Percentiles rank a stretch among this genome's conserved stretches.
Evolutionary conservation across 345 rosid species (phyloP).

Genomic region (Eucalyptus guilfoylei): DNA sequence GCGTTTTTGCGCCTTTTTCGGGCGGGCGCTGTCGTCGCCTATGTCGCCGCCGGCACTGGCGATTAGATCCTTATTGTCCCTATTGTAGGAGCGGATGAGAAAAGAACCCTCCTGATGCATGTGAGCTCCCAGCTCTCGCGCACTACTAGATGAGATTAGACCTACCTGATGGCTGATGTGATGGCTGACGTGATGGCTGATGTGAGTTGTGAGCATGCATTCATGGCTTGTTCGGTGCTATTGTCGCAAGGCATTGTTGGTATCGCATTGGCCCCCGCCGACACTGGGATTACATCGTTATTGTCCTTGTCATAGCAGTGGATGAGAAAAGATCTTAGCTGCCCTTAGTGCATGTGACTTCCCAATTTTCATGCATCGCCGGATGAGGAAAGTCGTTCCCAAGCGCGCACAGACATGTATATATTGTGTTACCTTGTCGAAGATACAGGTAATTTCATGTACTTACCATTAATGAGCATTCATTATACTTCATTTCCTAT

Average conservation of each 20-base stretch:
- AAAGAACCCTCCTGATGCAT: not conserved
- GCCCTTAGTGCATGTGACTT: too few species aligned
- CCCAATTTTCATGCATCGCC: too few species aligned
- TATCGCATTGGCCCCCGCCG: too few species aligned
- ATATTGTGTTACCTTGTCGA: not conserved
- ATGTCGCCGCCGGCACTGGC: not conserved
- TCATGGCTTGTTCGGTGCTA: not conserved
- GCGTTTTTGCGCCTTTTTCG: not conserved
- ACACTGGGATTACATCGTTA: too few species aligned
- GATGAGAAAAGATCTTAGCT: too few species aligned
- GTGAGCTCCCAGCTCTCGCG: not conserved
- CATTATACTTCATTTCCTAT: not conserved
- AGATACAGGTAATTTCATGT: not conserved
- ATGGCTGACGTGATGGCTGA: not conserved
- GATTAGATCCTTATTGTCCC: not conserved
- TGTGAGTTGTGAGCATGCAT: not conserved
- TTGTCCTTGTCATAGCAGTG: too few species aligned
- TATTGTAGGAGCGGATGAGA: not conserved
- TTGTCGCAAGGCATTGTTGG: too few species aligned
- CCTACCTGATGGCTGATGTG: not conserved
- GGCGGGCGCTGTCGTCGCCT: not conserved
- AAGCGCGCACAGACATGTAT: too few species aligned
- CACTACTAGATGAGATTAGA: fast-evolving
- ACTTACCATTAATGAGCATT: not conserved
- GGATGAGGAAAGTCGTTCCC: too few species aligned